Evolutionary conservation across 2,329 filamentous ascomycete species (phyloP).

Genomic region (Talaromyces albobiverticillius): DNA sequence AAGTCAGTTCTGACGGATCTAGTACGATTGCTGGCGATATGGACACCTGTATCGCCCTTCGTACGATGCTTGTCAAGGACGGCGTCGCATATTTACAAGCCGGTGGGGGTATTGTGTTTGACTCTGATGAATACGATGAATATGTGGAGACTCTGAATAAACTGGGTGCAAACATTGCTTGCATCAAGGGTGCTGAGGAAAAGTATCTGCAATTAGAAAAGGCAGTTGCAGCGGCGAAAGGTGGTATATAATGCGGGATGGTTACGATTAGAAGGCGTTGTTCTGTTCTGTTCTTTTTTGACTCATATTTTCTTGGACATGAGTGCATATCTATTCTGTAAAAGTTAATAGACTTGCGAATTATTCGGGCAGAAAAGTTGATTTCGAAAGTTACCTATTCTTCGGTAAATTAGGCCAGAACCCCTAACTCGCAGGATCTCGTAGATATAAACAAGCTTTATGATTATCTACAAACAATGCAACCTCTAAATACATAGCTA

Average conservation of each 20-base stretch:
- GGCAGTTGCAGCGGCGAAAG: constrained; percentile 17
- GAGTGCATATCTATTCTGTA: background rate
- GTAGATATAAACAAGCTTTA: no score
- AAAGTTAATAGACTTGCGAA: background rate
- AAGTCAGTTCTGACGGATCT: constrained; percentile 62
- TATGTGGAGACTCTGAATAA: constrained; percentile 98
- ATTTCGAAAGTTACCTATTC: no score
- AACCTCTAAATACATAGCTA: background rate
- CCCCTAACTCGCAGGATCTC: no score
- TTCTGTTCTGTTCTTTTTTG: background rate
- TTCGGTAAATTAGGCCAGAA: no score
- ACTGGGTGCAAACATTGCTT: constrained; percentile 82
- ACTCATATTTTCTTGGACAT: background rate
- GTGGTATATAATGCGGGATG: background rate
- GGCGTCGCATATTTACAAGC: constrained; percentile 87
- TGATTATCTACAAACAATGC: no score
- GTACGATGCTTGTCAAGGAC: constrained; percentile 94
- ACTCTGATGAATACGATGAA: constrained; percentile 86
- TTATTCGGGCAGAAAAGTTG: background rate
- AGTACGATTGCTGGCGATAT: constrained; percentile 73
- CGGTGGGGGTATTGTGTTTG: constrained; percentile 85
- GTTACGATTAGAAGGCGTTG: background rate
- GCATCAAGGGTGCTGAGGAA: constrained; percentile 80
- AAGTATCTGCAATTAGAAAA: constrained; percentile 52
- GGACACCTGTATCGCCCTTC: constrained; percentile 79